Evolutionary conservation across 805 yeast genomes (phyloP).

Genomic region (Suhomyces pyralidae): DNA sequence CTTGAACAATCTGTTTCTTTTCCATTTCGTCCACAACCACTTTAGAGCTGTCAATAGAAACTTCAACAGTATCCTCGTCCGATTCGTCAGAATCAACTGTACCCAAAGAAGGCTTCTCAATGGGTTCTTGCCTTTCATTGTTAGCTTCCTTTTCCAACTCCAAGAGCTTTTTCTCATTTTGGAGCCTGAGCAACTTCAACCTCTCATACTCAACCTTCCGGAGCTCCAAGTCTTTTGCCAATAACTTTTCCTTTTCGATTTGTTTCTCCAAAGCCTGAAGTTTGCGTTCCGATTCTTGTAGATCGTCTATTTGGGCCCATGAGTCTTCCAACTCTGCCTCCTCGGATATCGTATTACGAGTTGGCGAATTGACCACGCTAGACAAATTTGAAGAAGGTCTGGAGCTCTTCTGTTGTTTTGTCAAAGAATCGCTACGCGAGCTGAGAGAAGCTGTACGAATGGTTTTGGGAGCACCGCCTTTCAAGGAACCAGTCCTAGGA

Average conservation of each 20-base stretch:
- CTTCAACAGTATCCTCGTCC: slow-evolving; percentile 5
- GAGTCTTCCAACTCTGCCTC: slow-evolving; percentile 18
- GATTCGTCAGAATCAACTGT: neutral
- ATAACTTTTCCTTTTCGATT: slow-evolving; percentile 36
- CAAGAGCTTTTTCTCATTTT: slow-evolving; percentile 25
- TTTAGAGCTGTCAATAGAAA: slow-evolving; percentile 20
- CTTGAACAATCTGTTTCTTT: slow-evolving; percentile 6
- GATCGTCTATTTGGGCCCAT: slow-evolving; percentile 19
- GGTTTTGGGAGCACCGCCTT: slow-evolving; percentile 8
- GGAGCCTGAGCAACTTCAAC: slow-evolving; percentile 25
- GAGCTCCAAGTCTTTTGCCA: slow-evolving; percentile 37
- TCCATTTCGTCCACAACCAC: slow-evolving; percentile 27
- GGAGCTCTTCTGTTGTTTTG: slow-evolving; percentile 5
- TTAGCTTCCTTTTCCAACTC: slow-evolving; percentile 10
- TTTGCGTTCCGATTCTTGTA: slow-evolving; percentile 25
- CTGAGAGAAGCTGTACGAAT: slow-evolving; percentile 25
- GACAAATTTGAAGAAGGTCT: slow-evolving; percentile 13
- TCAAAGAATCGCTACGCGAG: slow-evolving; percentile 8
- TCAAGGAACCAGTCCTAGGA: slow-evolving; percentile 19
- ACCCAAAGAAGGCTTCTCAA: slow-evolving; percentile 1
- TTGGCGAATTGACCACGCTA: slow-evolving; percentile 9
- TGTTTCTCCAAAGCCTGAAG: slow-evolving; percentile 29
- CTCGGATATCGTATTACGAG: slow-evolving; percentile 15
- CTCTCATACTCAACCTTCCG: slow-evolving; percentile 36
- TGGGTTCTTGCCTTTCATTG: neutral